Conservation (phyloP, 2,329 filamentous ascomycete species). For the Penicillium sp. region DNA sequence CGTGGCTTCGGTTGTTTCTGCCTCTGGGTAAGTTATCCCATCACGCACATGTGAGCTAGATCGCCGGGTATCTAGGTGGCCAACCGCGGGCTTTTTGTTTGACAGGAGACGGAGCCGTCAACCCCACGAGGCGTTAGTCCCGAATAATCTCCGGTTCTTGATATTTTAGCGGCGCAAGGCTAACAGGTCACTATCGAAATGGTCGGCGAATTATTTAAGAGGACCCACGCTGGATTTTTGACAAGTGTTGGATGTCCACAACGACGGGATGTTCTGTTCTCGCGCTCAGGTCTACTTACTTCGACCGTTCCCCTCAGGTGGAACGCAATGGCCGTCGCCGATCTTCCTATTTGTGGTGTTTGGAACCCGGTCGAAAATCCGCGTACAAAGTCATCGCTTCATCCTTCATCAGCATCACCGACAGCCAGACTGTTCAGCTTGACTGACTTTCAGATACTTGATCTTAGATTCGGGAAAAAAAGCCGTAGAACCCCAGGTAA, state of each 20-base stretch:
- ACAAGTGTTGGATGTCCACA: constrained; percentile 16
- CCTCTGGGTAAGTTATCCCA: constrained; percentile 7
- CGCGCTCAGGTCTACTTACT: background rate
- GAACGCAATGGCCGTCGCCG: background rate
- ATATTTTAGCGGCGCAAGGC: background rate
- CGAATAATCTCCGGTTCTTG: constrained; percentile 14
- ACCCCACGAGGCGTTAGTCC: constrained; percentile 18
- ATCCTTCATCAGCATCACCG: background rate
- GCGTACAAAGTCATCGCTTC: background rate
- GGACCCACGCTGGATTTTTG: constrained; percentile 14
- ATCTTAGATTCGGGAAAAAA: background rate
- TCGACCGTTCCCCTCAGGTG: background rate
- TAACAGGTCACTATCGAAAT: background rate
- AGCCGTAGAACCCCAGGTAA: background rate
- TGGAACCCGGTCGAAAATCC: background rate
- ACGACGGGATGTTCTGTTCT: background rate
- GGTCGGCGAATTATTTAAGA: constrained; percentile 24
- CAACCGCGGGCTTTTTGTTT: constrained; percentile 10
- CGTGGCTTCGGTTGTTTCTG: background rate
- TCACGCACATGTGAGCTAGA: constrained; percentile 12
- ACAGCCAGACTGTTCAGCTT: background rate
- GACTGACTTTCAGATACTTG: background rate
- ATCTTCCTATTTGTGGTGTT: background rate
- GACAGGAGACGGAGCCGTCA: constrained; percentile 1
- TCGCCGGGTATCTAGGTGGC: background rate